Conservation (phyloP, 2,329 filamentous ascomycete genomes). For the Paecilomyces formosus region DNA sequence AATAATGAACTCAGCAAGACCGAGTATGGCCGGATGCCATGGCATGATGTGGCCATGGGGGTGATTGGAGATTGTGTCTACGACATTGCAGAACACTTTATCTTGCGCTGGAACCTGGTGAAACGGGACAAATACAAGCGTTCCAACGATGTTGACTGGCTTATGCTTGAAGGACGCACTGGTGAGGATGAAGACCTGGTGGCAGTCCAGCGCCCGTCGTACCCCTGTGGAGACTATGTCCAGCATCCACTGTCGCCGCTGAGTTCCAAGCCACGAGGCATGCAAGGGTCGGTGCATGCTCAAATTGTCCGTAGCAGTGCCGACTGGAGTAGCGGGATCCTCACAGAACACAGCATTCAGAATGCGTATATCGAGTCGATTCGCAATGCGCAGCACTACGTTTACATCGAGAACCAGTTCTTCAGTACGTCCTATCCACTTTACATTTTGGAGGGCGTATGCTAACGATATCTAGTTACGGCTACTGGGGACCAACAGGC, state of each 20-base stretch:
- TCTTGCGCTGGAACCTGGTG: slow-evolving; percentile 91
- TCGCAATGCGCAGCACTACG: slow-evolving; percentile 76
- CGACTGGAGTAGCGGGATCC: slow-evolving; percentile 90
- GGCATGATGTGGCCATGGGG: slow-evolving; percentile 94
- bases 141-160: slow-evolving; percentile 74
- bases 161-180: slow-evolving; percentile 65
- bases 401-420: slow-evolving; percentile 99
- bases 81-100: slow-evolving; percentile 93
- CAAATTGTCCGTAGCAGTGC: slow-evolving; percentile 84
- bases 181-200: slow-evolving; percentile 4
- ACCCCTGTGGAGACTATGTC: slow-evolving; percentile 81
- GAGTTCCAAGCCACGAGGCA: slow-evolving; percentile 54
- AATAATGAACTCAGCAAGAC: slow-evolving; percentile 86
- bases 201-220: slow-evolving; percentile 79
- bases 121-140: slow-evolving; percentile 98
- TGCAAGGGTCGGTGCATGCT: slow-evolving; percentile 67
- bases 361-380: slow-evolving; percentile 85
- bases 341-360: slow-evolving; percentile 75
- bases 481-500: slow-evolving; percentile 82
- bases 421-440: slow-evolving; percentile 55
- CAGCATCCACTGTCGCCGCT: slow-evolving; percentile 69
- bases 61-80: slow-evolving; percentile 83
- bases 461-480: slow-evolving; percentile 48
- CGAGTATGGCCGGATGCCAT: slow-evolving; percentile 92
- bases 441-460: not conserved